phyloP scores from a whole-genome alignment of 148 eudicot genomes.

The Rhododendron henanense region DNA sequence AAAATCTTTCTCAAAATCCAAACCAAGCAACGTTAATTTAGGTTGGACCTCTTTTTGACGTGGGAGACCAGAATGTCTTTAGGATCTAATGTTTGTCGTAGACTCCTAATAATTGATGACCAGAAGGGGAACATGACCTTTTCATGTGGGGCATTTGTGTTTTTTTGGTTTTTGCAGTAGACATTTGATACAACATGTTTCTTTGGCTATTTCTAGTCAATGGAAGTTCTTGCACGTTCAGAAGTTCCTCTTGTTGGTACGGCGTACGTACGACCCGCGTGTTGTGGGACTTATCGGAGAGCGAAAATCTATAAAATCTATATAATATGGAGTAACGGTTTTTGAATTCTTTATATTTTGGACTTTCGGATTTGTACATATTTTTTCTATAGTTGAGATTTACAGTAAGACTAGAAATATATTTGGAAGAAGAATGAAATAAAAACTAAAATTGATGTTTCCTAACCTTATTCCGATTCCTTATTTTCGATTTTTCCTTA shows the following conservation, averaged over 20 bases:
- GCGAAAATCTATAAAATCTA: too few relatives aligned
- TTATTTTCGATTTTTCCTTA: too few relatives aligned
- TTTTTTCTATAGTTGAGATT: too few relatives aligned
- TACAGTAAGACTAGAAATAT: too few relatives aligned
- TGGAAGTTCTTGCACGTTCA: neutral
- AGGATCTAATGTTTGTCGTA: neutral
- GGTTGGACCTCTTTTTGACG: neutral
- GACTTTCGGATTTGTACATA: too few relatives aligned
- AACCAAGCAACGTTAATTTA: too few relatives aligned
- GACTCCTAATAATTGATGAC: neutral
- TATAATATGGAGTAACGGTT: too few relatives aligned
- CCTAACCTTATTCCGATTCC: too few relatives aligned
- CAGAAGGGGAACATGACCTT: neutral
- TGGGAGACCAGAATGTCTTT: neutral
- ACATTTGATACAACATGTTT: neutral
- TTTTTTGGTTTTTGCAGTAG: neutral
- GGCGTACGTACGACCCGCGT: neutral
- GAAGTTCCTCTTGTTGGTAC: neutral
- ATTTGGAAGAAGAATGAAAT: too few relatives aligned
- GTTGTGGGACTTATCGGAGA: neutral
- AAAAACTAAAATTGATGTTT: too few relatives aligned
- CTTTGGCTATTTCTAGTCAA: neutral
- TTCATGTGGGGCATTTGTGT: neutral
- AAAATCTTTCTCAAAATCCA: too few relatives aligned
- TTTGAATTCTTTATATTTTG: too few relatives aligned